Evolutionary conservation across 495 filamentous ascomycete species (phyloP).

Genomic region (Penicillium flavigenum): DNA sequence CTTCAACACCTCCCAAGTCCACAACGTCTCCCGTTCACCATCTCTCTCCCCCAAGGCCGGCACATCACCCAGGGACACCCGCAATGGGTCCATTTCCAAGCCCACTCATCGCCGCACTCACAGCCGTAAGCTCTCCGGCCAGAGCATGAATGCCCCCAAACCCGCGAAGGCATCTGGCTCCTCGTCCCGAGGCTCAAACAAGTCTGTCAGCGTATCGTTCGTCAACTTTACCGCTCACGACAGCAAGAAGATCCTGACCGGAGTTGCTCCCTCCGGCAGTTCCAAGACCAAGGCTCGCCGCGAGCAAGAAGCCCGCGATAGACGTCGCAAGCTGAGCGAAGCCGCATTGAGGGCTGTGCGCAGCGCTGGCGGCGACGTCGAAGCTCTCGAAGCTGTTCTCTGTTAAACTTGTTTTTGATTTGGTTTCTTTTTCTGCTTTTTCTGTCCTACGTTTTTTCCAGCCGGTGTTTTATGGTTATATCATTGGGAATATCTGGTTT

Average conservation of each 20-base stretch:
- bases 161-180: conserved; percentile 31
- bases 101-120: conserved; percentile 34
- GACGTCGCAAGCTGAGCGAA: conserved; percentile 70
- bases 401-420: conserved; percentile 25
- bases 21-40: conserved; percentile 35
- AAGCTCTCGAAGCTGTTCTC: conserved; percentile 50
- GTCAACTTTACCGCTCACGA: conserved; percentile 91
- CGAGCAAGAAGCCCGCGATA: conserved; percentile 82
- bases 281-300: conserved; percentile 90
- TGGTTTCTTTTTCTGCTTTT: conserved; percentile 13
- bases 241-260: conserved; percentile 75
- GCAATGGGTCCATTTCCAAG: conserved; percentile 23
- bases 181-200: conserved; percentile 37
- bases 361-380: conserved; percentile 77
- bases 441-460: conserved; percentile 20
- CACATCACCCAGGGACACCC: conserved; percentile 29
- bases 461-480: conserved; percentile 26
- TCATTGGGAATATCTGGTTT: conserved; percentile 28
- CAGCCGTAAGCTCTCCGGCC: conserved; percentile 39
- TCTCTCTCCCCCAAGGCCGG: conserved; percentile 41
- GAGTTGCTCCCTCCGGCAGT: conserved; percentile 86
- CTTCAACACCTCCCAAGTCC: conserved; percentile 31
- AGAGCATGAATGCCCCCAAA: conserved; percentile 38
- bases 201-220: conserved; percentile 62
- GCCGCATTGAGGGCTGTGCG: conserved; percentile 69